These are phyloP conservation scores for Eustoma russellianum DNA, from an alignment of 257 asterid genomes.

Conservation along the genomic window DNA sequence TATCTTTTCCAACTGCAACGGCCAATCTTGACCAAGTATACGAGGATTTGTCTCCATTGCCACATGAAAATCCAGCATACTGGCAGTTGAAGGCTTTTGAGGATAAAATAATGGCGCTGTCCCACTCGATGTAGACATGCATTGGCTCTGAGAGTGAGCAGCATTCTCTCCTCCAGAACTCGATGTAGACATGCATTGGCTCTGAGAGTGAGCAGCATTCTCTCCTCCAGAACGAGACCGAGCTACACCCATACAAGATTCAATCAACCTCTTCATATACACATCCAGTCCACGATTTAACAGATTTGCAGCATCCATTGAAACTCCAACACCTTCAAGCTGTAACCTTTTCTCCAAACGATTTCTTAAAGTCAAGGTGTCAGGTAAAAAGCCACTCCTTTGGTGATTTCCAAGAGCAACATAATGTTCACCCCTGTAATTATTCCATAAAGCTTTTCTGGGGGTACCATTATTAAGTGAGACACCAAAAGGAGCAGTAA, in stretches of 20 bases:
- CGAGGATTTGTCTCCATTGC: conserved; percentile 66
- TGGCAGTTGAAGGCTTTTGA: conserved; percentile 11
- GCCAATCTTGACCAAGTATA: conserved; percentile 68
- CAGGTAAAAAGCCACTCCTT: conserved; percentile 45
- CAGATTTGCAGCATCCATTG: conserved; percentile 56
- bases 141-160: conserved; percentile 14
- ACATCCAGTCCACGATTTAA: conserved; percentile 57
- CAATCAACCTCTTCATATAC: conserved; percentile 53
- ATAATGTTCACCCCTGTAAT: conserved; percentile 1
- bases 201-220: conserved; percentile 13
- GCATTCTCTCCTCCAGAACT: conserved; percentile 12
- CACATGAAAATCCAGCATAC: conserved; percentile 60
- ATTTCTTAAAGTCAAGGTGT: conserved; percentile 34
- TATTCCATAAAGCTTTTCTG: conserved; percentile 26
- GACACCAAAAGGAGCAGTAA: conserved; percentile 83
- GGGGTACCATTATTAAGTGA: conserved; percentile 21
- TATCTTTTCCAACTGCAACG: conserved; percentile 66
- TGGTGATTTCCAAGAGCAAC: conserved; percentile 27
- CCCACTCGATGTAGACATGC: conserved; percentile 14
- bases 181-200: conserved; percentile 16
- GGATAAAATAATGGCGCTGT: conserved; percentile 12
- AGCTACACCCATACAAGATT: conserved; percentile 53
- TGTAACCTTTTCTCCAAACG: conserved; percentile 56
- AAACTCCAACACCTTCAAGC: conserved; percentile 53
- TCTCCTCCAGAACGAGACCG: conserved; percentile 20